phyloP scores from a whole-genome alignment of 169 alveolate species.

The Plasmodium berghei region DNA sequence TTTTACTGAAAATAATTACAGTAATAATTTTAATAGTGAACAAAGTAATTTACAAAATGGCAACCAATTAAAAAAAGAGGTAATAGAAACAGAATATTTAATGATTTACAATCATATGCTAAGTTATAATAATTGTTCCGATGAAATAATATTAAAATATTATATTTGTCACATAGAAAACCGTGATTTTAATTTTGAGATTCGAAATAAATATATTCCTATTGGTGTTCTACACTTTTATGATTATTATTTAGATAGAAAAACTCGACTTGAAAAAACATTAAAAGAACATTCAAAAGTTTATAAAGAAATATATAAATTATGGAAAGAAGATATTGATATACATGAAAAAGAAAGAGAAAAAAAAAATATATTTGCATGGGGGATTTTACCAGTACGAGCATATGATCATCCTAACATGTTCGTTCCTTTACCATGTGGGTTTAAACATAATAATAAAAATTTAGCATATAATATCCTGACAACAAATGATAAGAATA shows the following conservation, averaged over 20 bases:
- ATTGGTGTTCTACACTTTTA: constrained; percentile 2
- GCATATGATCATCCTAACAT: constrained; percentile 90
- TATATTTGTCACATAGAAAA: constrained; percentile 21
- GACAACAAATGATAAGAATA: constrained; percentile 22
- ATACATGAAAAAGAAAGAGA: constrained; percentile 71
- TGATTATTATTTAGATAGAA: constrained; percentile 37
- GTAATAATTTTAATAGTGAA: background rate
- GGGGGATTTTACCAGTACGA: constrained; percentile 93
- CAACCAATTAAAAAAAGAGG: background rate
- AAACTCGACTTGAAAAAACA: constrained; percentile 39
- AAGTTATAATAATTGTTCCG: constrained; percentile 24
- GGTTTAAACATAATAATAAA: constrained; percentile 87
- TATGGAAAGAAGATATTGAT: constrained; percentile 79
- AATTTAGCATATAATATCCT: constrained; percentile 82
- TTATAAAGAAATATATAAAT: constrained; percentile 52
- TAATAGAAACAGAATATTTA: constrained; percentile 24
- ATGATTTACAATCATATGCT: constrained; percentile 32
- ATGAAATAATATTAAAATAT: constrained; percentile 51
- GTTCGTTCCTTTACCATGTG: constrained; percentile 92
- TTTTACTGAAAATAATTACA: background rate
- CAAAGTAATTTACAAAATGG: constrained; percentile 1
- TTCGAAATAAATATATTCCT: constrained; percentile 38
- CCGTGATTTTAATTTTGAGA: constrained; percentile 40
- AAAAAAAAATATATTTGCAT: constrained; percentile 84
- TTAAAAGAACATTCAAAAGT: constrained; percentile 36